phyloP scores from a whole-genome alignment of 768 basidiomycete species.

The Lentinus brumalis region DNA sequence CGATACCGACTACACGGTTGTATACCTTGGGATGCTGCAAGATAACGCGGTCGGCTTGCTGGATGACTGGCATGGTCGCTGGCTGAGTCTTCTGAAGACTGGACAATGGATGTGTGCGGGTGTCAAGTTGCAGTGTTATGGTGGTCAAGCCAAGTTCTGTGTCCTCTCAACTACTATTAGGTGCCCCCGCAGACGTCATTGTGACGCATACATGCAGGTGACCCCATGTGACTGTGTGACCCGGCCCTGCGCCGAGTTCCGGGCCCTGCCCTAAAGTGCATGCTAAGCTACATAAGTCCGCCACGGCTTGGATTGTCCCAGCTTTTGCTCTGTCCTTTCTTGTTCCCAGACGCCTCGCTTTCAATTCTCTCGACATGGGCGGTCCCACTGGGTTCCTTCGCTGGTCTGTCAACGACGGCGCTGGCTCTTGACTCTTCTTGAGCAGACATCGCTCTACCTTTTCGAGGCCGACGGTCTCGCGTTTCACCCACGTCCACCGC shows the following conservation, averaged over 20 bases:
- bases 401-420: background rate
- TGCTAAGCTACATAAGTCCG: background rate
- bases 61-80: slow-evolving; percentile 57
- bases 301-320: background rate
- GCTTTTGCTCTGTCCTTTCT: background rate
- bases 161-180: no score
- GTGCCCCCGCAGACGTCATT: background rate
- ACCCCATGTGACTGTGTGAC: background rate
- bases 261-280: slow-evolving; percentile 19
- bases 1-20: background rate
- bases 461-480: background rate
- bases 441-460: background rate
- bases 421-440: background rate
- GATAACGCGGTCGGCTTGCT: slow-evolving; percentile 43
- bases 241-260: background rate
- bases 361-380: background rate
- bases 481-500: background rate
- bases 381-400: background rate
- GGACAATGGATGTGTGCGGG: background rate
- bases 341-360: no score
- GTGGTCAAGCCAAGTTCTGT: no score
- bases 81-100: background rate
- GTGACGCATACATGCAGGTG: background rate
- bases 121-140: no score
- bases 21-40: slow-evolving; percentile 67